These are phyloP conservation scores for Jacaranda copaia DNA, from an alignment of 257 asterid species.

Conservation along the genomic window DNA sequence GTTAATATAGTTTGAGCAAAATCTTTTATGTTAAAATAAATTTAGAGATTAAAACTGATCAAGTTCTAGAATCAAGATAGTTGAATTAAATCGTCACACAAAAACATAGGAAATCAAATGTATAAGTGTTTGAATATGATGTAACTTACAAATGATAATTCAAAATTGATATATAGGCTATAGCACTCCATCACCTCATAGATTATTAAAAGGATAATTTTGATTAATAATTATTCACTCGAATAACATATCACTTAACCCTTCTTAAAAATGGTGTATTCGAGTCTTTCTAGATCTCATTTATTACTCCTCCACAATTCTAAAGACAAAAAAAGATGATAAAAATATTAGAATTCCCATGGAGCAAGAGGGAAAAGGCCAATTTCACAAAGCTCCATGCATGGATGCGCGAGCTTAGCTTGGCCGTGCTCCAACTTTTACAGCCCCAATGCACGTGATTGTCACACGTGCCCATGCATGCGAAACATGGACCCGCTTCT, in stretches of 20 bases:
- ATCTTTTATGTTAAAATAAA: too few relatives aligned
- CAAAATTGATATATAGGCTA: too few relatives aligned
- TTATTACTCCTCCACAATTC: not conserved
- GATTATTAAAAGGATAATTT: not conserved
- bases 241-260: not conserved
- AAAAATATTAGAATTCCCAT: not conserved
- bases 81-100: too few relatives aligned
- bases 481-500: slow-evolving; percentile 42
- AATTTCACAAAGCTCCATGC: slow-evolving; percentile 49
- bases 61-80: too few relatives aligned
- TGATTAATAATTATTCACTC: not conserved
- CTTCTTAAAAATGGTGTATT: not conserved
- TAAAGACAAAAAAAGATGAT: not conserved
- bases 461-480: slow-evolving; percentile 43
- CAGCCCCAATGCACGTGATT: slow-evolving; percentile 39
- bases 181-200: too few relatives aligned
- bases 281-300: slow-evolving; percentile 23
- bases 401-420: slow-evolving; percentile 51
- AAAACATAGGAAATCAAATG: too few relatives aligned
- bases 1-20: too few relatives aligned
- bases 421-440: slow-evolving; percentile 29
- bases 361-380: slow-evolving; percentile 18
- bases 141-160: too few relatives aligned
- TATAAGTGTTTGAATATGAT: too few relatives aligned
- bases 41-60: too few relatives aligned